A percentile compares a stretch with the other conserved stretches of the same genome.
Evolutionary conservation across 306 rosid genomes (phyloP).

Genomic region (Rosa lucieae): DNA sequence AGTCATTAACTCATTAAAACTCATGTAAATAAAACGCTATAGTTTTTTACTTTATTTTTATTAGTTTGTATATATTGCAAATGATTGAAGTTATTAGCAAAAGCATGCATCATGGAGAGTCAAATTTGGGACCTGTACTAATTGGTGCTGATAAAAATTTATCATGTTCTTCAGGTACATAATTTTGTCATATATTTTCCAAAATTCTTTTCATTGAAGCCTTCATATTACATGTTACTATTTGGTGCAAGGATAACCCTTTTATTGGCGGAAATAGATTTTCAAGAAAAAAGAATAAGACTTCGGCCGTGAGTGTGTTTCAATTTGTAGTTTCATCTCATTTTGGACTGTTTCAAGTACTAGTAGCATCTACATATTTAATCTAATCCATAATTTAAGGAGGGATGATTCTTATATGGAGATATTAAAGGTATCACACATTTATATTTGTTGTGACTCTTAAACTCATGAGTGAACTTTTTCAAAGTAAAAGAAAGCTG

Average conservation of each 20-base stretch:
- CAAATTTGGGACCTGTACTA: not conserved
- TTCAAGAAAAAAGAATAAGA: too few species aligned
- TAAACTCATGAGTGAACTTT: constrained; percentile 47
- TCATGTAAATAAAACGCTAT: constrained; percentile 9
- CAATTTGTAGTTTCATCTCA: too few species aligned
- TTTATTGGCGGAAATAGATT: too few species aligned
- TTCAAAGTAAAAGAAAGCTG: constrained; percentile 43
- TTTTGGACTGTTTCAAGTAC: too few species aligned
- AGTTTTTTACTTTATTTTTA: not conserved
- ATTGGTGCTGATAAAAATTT: not conserved
- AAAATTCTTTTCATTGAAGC: not conserved
- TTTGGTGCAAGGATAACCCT: too few species aligned
- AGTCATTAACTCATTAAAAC: constrained; percentile 28
- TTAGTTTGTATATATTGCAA: not conserved
- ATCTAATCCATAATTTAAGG: too few species aligned
- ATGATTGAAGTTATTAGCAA: not conserved
- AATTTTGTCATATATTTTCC: not conserved
- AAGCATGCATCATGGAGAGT: not conserved
- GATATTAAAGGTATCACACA: not conserved
- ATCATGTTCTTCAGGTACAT: not conserved
- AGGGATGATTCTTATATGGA: not conserved
- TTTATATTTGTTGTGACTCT: constrained; percentile 28
- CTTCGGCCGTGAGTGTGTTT: too few species aligned
- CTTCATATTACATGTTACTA: too few species aligned
- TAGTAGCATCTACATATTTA: too few species aligned